These are phyloP conservation scores for Hortaea werneckii DNA, from an alignment of 2,329 filamentous ascomycete genomes.

Conservation along the genomic window DNA sequence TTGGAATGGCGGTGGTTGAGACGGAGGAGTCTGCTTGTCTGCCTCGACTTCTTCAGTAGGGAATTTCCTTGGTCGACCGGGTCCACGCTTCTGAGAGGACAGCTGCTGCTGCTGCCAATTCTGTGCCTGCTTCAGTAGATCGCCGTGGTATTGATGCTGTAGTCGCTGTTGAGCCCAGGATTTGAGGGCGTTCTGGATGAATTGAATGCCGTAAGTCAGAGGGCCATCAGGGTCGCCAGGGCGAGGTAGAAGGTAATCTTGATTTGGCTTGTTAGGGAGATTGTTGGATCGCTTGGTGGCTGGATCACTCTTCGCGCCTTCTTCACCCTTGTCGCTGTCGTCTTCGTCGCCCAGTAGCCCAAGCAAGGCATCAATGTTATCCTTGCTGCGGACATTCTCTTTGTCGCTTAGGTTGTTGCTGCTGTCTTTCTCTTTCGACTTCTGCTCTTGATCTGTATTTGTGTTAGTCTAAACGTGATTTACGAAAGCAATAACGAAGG, in stretches of 20 bases:
- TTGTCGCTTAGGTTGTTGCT: not conserved
- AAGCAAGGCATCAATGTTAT: constrained; percentile 16
- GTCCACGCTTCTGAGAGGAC: constrained; percentile 12
- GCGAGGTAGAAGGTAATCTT: constrained; percentile 4
- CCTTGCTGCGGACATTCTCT: not conserved
- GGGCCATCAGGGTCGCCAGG: constrained; percentile 15
- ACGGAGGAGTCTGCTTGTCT: constrained; percentile 1
- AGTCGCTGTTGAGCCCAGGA: constrained; percentile 24
- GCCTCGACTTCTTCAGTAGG: constrained; percentile 1
- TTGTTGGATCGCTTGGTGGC: constrained; percentile 3
- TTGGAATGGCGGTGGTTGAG: constrained; percentile 11
- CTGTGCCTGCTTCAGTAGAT: constrained; percentile 13
- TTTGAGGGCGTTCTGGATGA: constrained; percentile 25
- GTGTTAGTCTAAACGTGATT: not conserved
- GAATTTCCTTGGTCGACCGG: constrained; percentile 18
- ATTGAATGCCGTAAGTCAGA: constrained; percentile 22
- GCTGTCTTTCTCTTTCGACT: not conserved
- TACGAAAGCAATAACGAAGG: no score
- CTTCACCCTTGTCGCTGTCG: constrained; percentile 12
- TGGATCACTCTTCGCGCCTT: constrained; percentile 1
- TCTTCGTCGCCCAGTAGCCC: constrained; percentile 14
- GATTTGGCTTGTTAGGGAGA: constrained; percentile 1
- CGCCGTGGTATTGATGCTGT: constrained; percentile 10
- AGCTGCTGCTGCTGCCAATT: constrained; percentile 5
- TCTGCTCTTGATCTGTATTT: not conserved